Conservation (phyloP, 1,139 yeast genomes). For the Spathaspora sp. region DNA sequence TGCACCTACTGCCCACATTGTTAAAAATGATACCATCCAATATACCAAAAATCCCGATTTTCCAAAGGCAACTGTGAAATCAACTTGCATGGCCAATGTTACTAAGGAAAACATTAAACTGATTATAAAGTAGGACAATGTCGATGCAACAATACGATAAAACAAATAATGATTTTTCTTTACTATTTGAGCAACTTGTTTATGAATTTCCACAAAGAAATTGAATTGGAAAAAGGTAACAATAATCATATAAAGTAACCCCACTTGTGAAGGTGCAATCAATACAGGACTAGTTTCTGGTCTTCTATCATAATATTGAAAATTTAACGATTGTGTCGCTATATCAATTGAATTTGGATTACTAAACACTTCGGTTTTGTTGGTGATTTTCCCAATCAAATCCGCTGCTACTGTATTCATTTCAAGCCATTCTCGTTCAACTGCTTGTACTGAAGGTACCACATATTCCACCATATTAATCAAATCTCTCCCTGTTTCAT, state of each 20-base stretch:
- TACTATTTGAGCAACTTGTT: slow-evolving; percentile 34
- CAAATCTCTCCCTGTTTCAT: slow-evolving; percentile 46
- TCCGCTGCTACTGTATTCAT: slow-evolving; percentile 5
- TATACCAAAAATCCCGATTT: slow-evolving; percentile 40
- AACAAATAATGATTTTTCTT: slow-evolving; percentile 27
- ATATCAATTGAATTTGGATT: slow-evolving; percentile 6
- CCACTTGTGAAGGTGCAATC: slow-evolving; percentile 67
- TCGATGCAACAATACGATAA: slow-evolving; percentile 29
- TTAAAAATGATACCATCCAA: slow-evolving; percentile 42
- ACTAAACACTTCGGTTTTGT: slow-evolving; percentile 7
- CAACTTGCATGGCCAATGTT: slow-evolving; percentile 42
- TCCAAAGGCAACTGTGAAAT: slow-evolving; percentile 38
- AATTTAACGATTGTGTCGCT: slow-evolving; percentile 6
- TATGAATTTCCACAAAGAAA: slow-evolving; percentile 55
- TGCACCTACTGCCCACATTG: slow-evolving; percentile 46
- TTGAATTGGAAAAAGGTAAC: slow-evolving; percentile 59
- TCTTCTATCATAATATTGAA: slow-evolving; percentile 8
- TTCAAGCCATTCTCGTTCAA: slow-evolving; percentile 13
- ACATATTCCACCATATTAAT: slow-evolving; percentile 14
- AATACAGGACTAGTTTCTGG: slow-evolving; percentile 43
- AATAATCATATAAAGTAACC: slow-evolving; percentile 70
- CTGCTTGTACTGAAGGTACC: slow-evolving; percentile 9
- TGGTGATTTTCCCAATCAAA: slow-evolving; percentile 3
- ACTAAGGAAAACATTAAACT: slow-evolving; percentile 40
- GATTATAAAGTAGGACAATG: slow-evolving; percentile 31